Percentiles rank a stretch among this genome's conserved stretches.
Conservation (phyloP, 139 green algal genomes). For the Bryopsis sp. region DNA sequence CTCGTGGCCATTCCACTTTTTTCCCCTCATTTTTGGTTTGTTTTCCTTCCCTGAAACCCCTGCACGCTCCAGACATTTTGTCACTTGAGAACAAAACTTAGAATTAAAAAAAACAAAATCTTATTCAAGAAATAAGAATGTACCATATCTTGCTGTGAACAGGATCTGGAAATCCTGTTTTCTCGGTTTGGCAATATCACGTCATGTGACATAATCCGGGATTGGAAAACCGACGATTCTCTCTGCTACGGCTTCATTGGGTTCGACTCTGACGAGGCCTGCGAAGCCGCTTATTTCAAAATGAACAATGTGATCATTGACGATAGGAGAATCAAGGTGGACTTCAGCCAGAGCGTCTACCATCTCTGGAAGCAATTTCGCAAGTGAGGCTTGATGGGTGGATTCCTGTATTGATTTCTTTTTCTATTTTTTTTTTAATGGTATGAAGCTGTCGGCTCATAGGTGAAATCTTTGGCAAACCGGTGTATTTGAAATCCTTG, state of each 20-base stretch:
- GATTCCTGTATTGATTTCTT: too few relatives aligned
- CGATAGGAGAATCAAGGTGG: conserved; percentile 54
- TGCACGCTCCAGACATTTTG: background rate
- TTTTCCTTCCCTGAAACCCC: too few relatives aligned
- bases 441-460: too few relatives aligned
- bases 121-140: too few relatives aligned
- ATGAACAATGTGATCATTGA: conserved; percentile 99
- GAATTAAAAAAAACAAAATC: too few relatives aligned
- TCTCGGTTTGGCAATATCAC: conserved; percentile 85
- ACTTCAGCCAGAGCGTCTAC: conserved; percentile 87
- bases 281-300: conserved; percentile 94
- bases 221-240: conserved; percentile 91
- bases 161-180: conserved; percentile 99
- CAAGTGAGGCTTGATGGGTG: background rate
- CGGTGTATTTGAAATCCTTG: too few relatives aligned
- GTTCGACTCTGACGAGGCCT: conserved; percentile 69
- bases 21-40: too few relatives aligned
- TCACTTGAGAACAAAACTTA: too few relatives aligned
- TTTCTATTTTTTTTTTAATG: too few relatives aligned
- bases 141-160: too few relatives aligned
- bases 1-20: too few relatives aligned
- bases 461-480: too few relatives aligned
- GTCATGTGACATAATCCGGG: conserved; percentile 88
- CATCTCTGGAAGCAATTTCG: conserved; percentile 91
- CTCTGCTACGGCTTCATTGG: conserved; percentile 93